Base-by-base conservation (phyloP, 257 asterid species). In the Gardenia jasminoides region DNA sequence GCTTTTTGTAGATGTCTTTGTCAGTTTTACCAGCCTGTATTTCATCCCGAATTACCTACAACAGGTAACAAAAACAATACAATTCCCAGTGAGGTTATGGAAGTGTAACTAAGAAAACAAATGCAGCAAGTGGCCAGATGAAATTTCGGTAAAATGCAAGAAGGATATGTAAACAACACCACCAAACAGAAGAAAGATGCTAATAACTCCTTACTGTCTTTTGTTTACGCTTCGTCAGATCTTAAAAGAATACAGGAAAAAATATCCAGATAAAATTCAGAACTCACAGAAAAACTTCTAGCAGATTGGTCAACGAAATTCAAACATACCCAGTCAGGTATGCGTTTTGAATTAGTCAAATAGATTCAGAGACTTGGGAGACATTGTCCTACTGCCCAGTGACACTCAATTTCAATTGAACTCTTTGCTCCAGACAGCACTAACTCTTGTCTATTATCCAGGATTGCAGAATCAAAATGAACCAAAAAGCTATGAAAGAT, bases 1-100 rank as follows among this genome's bases (percentile, higher is more conserved):
- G 94, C 90, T 89, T 95, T 67, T 87, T 87, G 87, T 69, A 95
- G 83, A 95, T 91, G 66, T 93, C 99, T 82, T 93, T 94, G 82
- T 94, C 99, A 50, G 87, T 87, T 84, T 87, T 95, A 17, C 99
- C 99, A 26, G 88, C 76, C 62, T 82, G 87, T 46, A 95, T 91
- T 83, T 95, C 94, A 73, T 93, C 93, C 43, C 97, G 91, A 67
- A 95, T 93, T 58, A 95, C 82, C 98, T 93, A 58, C 13, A 67
- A 70, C 41, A 70, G 59, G 67, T 75, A 80, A 22, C 31, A 41
- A 20, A 31, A 64, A 28, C 56, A 72, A 72, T 10, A 70, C 33
- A 72, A 3, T 16, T 58, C 1, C 24, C 10, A 8, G 46, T 46
- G 41, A 64, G 46, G 24, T 11, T 13, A 30, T 28, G 48, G 22